Evolutionary conservation across 2,329 filamentous ascomycete genomes (phyloP).

Genomic region (Metarhizium rileyi): DNA sequence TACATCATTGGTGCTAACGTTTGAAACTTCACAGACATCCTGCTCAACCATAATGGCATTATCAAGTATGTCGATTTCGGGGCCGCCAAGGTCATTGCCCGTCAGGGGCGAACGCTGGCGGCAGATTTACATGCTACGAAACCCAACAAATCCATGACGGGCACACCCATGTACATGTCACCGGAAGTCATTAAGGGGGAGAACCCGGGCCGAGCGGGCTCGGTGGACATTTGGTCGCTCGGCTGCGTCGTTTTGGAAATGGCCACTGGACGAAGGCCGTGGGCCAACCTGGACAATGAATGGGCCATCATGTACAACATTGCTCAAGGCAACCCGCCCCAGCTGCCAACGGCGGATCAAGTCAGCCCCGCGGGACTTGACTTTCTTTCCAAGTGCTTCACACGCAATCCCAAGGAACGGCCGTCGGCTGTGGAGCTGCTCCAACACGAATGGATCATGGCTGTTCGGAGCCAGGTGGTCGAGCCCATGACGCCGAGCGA

Average conservation of each 20-base stretch:
- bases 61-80: conserved; percentile 99
- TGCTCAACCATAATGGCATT: conserved; percentile 93
- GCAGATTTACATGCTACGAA: conserved; percentile 46
- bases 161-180: conserved; percentile 99
- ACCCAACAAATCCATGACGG: conserved; percentile 86
- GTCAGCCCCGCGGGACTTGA: conserved; percentile 77
- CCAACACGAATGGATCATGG: conserved; percentile 84
- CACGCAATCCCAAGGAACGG: conserved; percentile 68
- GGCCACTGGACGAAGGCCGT: conserved; percentile 88
- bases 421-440: conserved; percentile 80
- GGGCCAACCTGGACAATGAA: conserved; percentile 94
- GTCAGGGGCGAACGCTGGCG: conserved; percentile 80
- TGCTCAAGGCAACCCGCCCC: conserved; percentile 87
- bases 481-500: conserved; percentile 56
- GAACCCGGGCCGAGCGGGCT: conserved; percentile 67
- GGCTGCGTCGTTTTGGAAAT: conserved; percentile 97
- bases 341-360: conserved; percentile 73
- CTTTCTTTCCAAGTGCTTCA: conserved; percentile 80
- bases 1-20: conserved; percentile 9
- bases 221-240: conserved; percentile 92
- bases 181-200: conserved; percentile 95
- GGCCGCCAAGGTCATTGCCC: conserved; percentile 91
- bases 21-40: conserved; percentile 53
- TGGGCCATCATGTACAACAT: conserved; percentile 99
- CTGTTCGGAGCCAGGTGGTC: conserved; percentile 54